Evolutionary conservation across 2,329 filamentous ascomycete genomes (phyloP), one percentile per base, ranked within the genome.

Genomic region (Aspergillus aculeatus): DNA sequence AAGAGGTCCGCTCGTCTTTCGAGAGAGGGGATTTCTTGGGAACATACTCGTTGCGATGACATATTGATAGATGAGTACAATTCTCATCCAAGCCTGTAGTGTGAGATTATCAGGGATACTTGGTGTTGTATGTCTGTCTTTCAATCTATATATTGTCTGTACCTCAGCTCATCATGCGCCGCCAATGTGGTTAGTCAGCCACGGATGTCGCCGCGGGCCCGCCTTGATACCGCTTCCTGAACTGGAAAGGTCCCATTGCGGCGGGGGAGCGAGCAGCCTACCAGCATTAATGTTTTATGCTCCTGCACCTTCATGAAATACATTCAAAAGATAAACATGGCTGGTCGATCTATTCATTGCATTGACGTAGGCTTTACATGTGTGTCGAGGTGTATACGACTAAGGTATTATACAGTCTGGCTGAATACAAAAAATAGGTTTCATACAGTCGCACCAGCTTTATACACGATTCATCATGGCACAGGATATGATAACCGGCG

Each of bases 1-100:
- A 16, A n/a, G 16, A 26, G 44, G n/a, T 7, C 4, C 16, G 47
- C 50, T 29, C 54, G n/a, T 10, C 41, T 24, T 7, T n/a, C 16
- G 29, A 3, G 2, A 3, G 1, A 4, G 7, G 41, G 14, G 19
- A 14, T 12, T 26, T 2, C n/a, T n/a, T n/a, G n/a, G n/a, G n/a
- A n/a, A 14, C 51, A 56, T 61, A 69, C 68, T 24, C 68, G 58
- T 24, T 64, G 62, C n/a, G 60, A 58, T 50, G 67, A 53, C 68
- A 69, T 69, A 9, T 31, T 68, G 54, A 44, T 5, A 12, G 16
- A 44, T n/a, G 31, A 23, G 19, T 47, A 16, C 26, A 53, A 16
- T 56, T n/a, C 51, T 23, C 16, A 29, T 16, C 44, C 31, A 26
- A 14, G 24, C 29, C 51, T 26, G 23, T 21, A 58, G 16, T 16